Evolutionary conservation across 2,329 filamentous ascomycete species (phyloP).

Genomic region (Fulvia fulva): DNA sequence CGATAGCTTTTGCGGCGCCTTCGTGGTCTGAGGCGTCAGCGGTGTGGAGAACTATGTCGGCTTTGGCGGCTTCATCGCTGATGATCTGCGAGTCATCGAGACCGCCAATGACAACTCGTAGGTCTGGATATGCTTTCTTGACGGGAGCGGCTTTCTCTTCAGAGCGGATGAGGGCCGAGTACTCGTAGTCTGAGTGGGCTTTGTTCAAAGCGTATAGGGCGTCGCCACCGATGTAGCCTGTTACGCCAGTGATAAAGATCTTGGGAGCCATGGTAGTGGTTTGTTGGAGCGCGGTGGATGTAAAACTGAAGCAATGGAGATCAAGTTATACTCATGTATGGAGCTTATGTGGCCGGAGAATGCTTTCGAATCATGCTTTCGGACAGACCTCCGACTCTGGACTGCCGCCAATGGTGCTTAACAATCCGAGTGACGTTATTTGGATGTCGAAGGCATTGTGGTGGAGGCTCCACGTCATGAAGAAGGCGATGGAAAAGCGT

Average conservation of each 20-base stretch:
- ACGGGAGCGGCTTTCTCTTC: constrained; percentile 47
- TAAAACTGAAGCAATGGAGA: neutral
- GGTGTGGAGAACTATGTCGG: constrained; percentile 52
- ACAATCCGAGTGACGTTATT: neutral
- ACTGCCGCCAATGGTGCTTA: neutral
- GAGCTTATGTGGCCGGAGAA: neutral
- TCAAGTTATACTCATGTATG: neutral
- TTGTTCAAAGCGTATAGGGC: constrained; percentile 42
- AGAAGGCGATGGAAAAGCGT: neutral
- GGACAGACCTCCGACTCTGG: neutral
- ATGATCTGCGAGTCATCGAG: constrained; percentile 46
- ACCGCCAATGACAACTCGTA: constrained; percentile 50
- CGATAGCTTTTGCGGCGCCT: constrained; percentile 47
- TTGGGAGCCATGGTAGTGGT: constrained; percentile 1
- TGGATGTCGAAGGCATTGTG: neutral
- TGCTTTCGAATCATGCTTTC: neutral
- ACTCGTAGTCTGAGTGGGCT: constrained; percentile 48
- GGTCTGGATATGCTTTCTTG: constrained; percentile 28
- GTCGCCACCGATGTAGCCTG: constrained; percentile 46
- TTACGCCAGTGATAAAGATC: constrained; percentile 27
- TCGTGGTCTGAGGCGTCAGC: constrained; percentile 46
- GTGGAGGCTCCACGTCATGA: neutral
- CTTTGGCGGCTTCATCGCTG: constrained; percentile 45
- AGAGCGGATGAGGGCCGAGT: constrained; percentile 48
- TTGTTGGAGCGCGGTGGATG: neutral